phyloP scores from a whole-genome alignment of 129 eudicot genomes.

The Chrysanthemum makinoi region DNA sequence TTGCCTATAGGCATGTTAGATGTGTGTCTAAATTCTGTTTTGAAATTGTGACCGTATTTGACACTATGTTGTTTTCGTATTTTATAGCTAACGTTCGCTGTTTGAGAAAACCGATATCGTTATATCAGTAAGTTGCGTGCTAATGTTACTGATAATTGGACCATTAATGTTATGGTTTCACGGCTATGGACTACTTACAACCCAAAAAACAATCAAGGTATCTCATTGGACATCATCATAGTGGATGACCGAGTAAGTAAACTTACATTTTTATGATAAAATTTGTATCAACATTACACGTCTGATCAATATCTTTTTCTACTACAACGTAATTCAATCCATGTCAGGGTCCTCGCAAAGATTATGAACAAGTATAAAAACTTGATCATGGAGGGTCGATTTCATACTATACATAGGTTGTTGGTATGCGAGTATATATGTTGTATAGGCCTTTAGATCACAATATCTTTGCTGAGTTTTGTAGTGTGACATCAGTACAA shows the following conservation, averaged over 20 bases:
- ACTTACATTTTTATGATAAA: too few species aligned
- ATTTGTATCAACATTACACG: background rate
- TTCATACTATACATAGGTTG: background rate
- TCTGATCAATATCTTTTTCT: background rate
- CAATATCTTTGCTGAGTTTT: background rate
- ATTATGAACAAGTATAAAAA: background rate
- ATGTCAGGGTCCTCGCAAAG: background rate
- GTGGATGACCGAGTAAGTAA: background rate
- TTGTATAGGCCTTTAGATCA: background rate
- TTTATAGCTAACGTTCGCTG: background rate
- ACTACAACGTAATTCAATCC: background rate
- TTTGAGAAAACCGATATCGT: background rate
- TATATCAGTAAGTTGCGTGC: background rate
- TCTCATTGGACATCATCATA: background rate
- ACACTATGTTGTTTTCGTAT: background rate
- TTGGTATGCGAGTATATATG: background rate
- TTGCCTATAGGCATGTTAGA: too few species aligned
- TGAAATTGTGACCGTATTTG: too few species aligned
- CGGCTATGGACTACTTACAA: background rate
- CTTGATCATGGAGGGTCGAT: background rate
- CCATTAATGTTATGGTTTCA: background rate
- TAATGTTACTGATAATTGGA: background rate
- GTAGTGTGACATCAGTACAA: background rate
- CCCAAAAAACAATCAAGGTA: background rate
- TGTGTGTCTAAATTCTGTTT: too few species aligned